phyloP scores from a whole-genome alignment of 176 grass and related monocot genomes.

The Aegilops tauschii region DNA sequence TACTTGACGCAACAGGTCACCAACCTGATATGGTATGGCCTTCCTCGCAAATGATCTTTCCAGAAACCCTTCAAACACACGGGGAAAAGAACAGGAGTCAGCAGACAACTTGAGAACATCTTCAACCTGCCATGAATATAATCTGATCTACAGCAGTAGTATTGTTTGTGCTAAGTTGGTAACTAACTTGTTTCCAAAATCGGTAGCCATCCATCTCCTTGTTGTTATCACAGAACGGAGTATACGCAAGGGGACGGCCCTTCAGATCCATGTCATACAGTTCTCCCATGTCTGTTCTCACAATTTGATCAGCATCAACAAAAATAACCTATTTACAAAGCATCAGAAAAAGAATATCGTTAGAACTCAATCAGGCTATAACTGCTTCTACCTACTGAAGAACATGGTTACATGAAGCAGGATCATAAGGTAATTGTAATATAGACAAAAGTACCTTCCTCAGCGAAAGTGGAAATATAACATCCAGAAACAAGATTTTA shows the following conservation, averaged over 20 bases:
- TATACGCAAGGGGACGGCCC: slow-evolving; percentile 91
- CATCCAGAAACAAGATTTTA: slow-evolving; percentile 99
- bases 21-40: slow-evolving; percentile 96
- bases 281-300: slow-evolving; percentile 99
- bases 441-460: slow-evolving; percentile 56
- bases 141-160: slow-evolving; percentile 7
- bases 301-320: slow-evolving; percentile 98
- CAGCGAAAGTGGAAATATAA: slow-evolving; percentile 96
- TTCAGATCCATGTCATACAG: slow-evolving; percentile 97
- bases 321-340: slow-evolving; percentile 82
- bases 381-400: slow-evolving; percentile 11
- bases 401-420: neutral
- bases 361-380: slow-evolving; percentile 15
- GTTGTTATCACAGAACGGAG: slow-evolving; percentile 99
- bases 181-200: slow-evolving; percentile 98
- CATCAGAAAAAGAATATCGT: slow-evolving; percentile 9
- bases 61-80: slow-evolving; percentile 78
- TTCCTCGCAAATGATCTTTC: slow-evolving; percentile 96
- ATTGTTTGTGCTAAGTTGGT: slow-evolving; percentile 24
- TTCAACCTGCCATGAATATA: slow-evolving; percentile 13
- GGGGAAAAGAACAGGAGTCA: slow-evolving; percentile 11
- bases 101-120: slow-evolving; percentile 27
- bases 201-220: slow-evolving; percentile 99
- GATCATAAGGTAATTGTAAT: slow-evolving; percentile 4
- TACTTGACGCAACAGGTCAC: slow-evolving; percentile 19